Conservation (phyloP, 495 filamentous ascomycete genomes). For the Talaromyces trachyspermus region DNA sequence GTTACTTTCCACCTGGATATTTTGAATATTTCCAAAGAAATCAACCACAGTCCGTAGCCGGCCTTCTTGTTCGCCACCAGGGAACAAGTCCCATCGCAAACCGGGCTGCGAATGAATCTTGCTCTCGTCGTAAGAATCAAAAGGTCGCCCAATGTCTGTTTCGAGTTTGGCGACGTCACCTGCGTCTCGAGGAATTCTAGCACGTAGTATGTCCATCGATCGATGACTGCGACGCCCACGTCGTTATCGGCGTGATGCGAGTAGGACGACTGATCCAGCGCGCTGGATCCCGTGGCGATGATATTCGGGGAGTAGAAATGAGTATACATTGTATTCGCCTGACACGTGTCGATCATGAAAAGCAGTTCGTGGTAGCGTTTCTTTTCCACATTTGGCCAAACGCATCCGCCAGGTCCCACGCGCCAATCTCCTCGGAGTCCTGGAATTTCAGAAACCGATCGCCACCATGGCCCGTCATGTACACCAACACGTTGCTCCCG, state of each 20-base stretch:
- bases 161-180: slow-evolving; percentile 71
- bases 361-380: slow-evolving; percentile 90
- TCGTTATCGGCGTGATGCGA: slow-evolving; percentile 97
- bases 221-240: slow-evolving; percentile 94
- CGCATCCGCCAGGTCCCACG: slow-evolving; percentile 92
- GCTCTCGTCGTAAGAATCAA: slow-evolving; percentile 88
- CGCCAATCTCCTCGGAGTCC: slow-evolving; percentile 93
- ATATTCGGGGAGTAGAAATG: slow-evolving; percentile 97
- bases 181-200: slow-evolving; percentile 93
- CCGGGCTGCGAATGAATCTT: slow-evolving; percentile 92
- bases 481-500: slow-evolving; percentile 91
- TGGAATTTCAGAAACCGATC: slow-evolving; percentile 99
- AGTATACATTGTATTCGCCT: slow-evolving; percentile 98
- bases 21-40: slow-evolving; percentile 98
- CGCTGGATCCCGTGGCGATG: slow-evolving; percentile 87
- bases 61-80: slow-evolving; percentile 65
- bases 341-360: slow-evolving; percentile 99
- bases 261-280: slow-evolving; percentile 90
- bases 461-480: slow-evolving; percentile 99
- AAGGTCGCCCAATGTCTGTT: slow-evolving; percentile 88
- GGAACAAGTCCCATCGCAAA: slow-evolving; percentile 89
- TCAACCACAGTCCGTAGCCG: slow-evolving; percentile 78
- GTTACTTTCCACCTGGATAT: slow-evolving; percentile 76
- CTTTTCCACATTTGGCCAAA: slow-evolving; percentile 99
- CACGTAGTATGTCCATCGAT: slow-evolving; percentile 97